Conservation (phyloP, 805 yeast genomes). For the Maudiozyma pseudohumilis region DNA sequence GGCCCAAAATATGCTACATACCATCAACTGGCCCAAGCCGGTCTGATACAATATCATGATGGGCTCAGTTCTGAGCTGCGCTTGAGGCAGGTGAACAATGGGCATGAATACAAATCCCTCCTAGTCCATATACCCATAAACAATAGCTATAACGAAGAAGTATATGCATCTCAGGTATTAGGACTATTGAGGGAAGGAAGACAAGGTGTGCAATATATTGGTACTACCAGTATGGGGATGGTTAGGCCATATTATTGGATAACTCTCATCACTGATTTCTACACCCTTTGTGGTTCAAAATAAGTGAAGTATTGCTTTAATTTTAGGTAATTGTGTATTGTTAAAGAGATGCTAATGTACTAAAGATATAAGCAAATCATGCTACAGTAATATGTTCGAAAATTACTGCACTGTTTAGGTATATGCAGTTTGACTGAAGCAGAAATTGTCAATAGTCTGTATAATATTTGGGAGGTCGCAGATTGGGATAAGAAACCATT, state of each 20-base stretch:
- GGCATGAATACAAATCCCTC: slow-evolving; percentile 1
- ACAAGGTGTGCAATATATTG: slow-evolving; percentile 5
- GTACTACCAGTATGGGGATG: background rate
- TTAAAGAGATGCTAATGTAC: too few relatives aligned
- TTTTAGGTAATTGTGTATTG: too few relatives aligned
- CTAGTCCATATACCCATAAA: background rate
- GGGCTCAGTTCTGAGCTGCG: slow-evolving; percentile 16
- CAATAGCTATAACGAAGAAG: slow-evolving; percentile 1
- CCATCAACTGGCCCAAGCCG: slow-evolving; percentile 15
- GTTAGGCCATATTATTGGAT: background rate
- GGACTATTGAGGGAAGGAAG: slow-evolving; percentile 11
- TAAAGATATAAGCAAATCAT: too few relatives aligned
- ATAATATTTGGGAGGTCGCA: slow-evolving; percentile 14
- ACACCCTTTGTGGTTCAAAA: background rate
- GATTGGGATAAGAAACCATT: slow-evolving; percentile 23
- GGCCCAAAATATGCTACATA: slow-evolving; percentile 2
- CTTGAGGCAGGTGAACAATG: slow-evolving; percentile 2
- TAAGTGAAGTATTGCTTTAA: too few relatives aligned
- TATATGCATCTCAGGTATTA: slow-evolving; percentile 6
- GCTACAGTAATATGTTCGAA: too few relatives aligned
- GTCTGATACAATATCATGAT: slow-evolving; percentile 21
- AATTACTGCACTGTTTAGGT: background rate
- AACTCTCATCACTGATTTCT: background rate
- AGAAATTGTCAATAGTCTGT: slow-evolving; percentile 13
- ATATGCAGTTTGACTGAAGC: slow-evolving; percentile 6